Evolutionary conservation across 2,329 filamentous ascomycete species (phyloP).

Genomic region (Domatiomyces globalis): DNA sequence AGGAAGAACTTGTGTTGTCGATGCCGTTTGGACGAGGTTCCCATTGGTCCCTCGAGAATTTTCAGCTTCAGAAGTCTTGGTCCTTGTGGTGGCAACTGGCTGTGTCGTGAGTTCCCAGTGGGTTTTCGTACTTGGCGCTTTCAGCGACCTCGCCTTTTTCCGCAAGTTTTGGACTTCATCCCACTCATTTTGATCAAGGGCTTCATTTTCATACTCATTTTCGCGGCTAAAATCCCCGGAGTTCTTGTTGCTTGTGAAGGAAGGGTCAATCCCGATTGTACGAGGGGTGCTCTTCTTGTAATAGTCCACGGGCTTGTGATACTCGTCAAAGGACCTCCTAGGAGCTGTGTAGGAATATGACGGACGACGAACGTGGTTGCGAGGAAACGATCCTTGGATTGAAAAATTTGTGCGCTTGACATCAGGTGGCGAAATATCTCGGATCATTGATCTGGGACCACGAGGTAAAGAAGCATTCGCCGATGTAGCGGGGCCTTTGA

Average conservation of each 20-base stretch:
- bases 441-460: neutral
- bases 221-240: too few species aligned
- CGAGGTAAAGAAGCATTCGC: slow-evolving; percentile 3
- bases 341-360: neutral
- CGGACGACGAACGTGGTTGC: neutral
- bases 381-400: neutral
- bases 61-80: neutral
- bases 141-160: neutral
- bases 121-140: neutral
- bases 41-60: neutral
- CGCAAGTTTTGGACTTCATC: neutral
- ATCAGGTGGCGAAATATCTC: neutral
- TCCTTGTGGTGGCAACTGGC: neutral
- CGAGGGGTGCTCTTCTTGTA: neutral
- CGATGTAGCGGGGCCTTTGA: slow-evolving; percentile 17
- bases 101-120: too few species aligned
- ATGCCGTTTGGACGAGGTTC: neutral
- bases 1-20: too few species aligned
- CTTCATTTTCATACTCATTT: neutral
- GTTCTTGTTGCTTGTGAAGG: neutral
- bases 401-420: neutral
- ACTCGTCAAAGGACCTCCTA: neutral
- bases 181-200: neutral
- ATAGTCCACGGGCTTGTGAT: neutral
- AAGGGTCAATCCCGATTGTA: neutral